A percentile compares a stretch with the other conserved stretches of the same genome.
Conservation (phyloP, 75 land plant genomes). For the Azolla pinnata region DNA sequence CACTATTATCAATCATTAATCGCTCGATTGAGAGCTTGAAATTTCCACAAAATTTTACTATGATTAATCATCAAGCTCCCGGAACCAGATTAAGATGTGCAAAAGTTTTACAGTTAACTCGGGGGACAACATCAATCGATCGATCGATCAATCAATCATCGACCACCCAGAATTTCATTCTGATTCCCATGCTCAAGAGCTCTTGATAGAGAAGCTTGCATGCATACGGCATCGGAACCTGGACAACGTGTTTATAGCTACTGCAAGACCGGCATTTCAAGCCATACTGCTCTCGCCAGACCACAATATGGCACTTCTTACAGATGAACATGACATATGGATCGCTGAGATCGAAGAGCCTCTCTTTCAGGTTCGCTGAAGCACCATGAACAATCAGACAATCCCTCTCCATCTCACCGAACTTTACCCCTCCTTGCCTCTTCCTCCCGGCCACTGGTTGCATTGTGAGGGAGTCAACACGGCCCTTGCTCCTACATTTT, state of each 20-base stretch:
- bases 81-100: neutral
- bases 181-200: slow-evolving; percentile 83
- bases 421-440: slow-evolving; percentile 67
- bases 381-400: slow-evolving; percentile 91
- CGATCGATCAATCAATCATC: slow-evolving; percentile 15
- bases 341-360: slow-evolving; percentile 69
- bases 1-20: neutral
- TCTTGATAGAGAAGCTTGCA: slow-evolving; percentile 83
- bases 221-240: slow-evolving; percentile 64
- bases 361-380: slow-evolving; percentile 58
- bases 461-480: slow-evolving; percentile 64
- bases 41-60: neutral
- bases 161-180: slow-evolving; percentile 47
- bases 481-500: slow-evolving; percentile 68
- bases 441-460: slow-evolving; percentile 75
- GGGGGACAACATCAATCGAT: neutral
- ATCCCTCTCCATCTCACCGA: slow-evolving; percentile 95
- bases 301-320: slow-evolving; percentile 37
- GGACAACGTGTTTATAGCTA: slow-evolving; percentile 43
- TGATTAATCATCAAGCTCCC: neutral
- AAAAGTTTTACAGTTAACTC: neutral
- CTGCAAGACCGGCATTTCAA: slow-evolving; percentile 44
- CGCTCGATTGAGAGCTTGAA: neutral
- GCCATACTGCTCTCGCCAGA: slow-evolving; percentile 10
- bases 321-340: slow-evolving; percentile 58